A percentile compares a stretch with the other conserved stretches of the same genome.
Conservation (phyloP, 768 basidiomycete species). For the Leccinellum albellum region DNA sequence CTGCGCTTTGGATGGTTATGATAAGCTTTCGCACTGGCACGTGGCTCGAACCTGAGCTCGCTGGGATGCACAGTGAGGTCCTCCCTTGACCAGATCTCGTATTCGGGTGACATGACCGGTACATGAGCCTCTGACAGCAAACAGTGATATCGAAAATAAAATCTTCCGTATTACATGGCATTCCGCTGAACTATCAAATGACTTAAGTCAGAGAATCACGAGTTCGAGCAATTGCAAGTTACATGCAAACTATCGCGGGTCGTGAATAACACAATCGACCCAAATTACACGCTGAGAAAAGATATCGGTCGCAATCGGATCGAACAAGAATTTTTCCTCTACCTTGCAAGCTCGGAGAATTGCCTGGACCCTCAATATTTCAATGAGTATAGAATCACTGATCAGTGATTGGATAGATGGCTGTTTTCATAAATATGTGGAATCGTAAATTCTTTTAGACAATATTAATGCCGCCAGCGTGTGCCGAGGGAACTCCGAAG, state of each 20-base stretch:
- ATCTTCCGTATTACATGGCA: conserved; percentile 33
- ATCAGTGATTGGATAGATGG: too few species aligned
- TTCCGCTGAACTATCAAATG: neutral
- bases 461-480: too few species aligned
- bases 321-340: too few species aligned
- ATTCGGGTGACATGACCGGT: conserved; percentile 38
- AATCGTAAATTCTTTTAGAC: too few species aligned
- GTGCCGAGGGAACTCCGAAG: too few species aligned
- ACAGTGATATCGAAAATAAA: conserved; percentile 32
- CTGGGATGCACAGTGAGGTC: conserved; percentile 65
- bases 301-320: too few species aligned
- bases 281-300: neutral
- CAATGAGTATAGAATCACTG: too few species aligned
- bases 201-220: neutral
- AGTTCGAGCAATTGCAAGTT: neutral
- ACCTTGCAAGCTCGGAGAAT: too few species aligned
- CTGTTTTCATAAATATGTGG: too few species aligned
- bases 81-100: conserved; percentile 60
- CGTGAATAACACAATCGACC: too few species aligned
- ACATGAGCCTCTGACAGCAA: conserved; percentile 26
- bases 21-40: conserved; percentile 8
- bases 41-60: conserved; percentile 52
- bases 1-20: conserved; percentile 14
- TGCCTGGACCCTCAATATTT: too few species aligned
- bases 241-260: neutral